These are phyloP conservation scores for Hypholoma sublateritium DNA, from an alignment of 768 basidiomycete genomes.

Conservation along the genomic window DNA sequence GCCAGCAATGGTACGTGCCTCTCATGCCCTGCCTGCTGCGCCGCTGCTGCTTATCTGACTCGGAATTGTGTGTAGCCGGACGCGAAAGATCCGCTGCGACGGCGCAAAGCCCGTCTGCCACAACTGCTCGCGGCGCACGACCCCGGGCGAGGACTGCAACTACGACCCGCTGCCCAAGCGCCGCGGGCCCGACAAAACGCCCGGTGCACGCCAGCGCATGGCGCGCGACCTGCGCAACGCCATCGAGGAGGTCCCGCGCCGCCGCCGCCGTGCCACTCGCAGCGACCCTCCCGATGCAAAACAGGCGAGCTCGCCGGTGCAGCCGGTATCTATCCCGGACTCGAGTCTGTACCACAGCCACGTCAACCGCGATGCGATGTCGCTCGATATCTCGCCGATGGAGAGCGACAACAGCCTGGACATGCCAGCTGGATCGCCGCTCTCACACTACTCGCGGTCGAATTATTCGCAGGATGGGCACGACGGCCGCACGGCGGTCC, in stretches of 20 bases:
- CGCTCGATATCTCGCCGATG: not conserved
- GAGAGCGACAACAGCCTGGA: not conserved
- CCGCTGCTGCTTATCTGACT: conserved; percentile 4
- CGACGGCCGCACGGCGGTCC: conserved; percentile 26
- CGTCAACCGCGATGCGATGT: not conserved
- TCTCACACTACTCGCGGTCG: conserved; percentile 16
- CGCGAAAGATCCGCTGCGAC: conserved; percentile 80
- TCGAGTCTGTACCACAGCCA: not conserved
- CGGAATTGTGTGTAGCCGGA: conserved; percentile 47
- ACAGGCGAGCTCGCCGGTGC: not conserved
- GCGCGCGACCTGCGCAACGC: conserved; percentile 40
- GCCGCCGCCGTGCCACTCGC: conserved; percentile 34
- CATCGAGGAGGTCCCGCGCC: conserved; percentile 24
- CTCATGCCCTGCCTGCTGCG: not conserved
- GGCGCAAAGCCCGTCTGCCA: conserved; percentile 77
- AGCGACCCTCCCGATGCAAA: conserved; percentile 14
- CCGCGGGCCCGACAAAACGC: conserved; percentile 76
- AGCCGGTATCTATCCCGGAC: not conserved
- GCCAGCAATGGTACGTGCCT: conserved; percentile 64
- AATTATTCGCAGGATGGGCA: conserved; percentile 21
- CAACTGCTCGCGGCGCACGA: conserved; percentile 62
- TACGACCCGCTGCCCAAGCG: conserved; percentile 77
- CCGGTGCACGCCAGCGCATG: conserved; percentile 75
- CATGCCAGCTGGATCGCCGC: conserved; percentile 10
- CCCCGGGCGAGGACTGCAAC: conserved; percentile 46